Percentiles rank a stretch among this genome's conserved stretches.
phyloP scores from a whole-genome alignment of 345 rosid species.

The Brassica carinata region DNA sequence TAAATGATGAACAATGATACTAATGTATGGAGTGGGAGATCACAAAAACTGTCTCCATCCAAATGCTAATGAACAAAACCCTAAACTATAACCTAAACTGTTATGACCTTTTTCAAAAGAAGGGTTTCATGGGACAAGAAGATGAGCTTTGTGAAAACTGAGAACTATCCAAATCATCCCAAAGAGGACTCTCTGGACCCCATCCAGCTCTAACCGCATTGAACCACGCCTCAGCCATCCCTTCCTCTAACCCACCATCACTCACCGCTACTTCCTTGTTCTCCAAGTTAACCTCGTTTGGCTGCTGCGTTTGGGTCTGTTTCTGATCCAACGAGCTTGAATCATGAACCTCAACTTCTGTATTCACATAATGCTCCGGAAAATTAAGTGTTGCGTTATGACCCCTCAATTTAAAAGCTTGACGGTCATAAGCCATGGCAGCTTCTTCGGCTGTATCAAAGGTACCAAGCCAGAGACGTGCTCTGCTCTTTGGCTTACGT shows the following conservation, averaged over 20 bases:
- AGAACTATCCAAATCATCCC: conserved; percentile 86
- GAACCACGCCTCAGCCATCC: conserved; percentile 87
- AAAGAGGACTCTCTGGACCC: conserved; percentile 94
- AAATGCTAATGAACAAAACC: conserved; percentile 26
- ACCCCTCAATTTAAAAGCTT: conserved; percentile 87
- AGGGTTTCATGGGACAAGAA: conserved; percentile 59
- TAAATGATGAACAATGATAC: conserved; percentile 1
- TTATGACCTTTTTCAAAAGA: conserved; percentile 49
- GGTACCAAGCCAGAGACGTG: conserved; percentile 93
- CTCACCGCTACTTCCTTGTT: conserved; percentile 23
- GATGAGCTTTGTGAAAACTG: conserved; percentile 37
- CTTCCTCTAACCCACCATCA: conserved; percentile 42
- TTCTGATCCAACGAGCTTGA: conserved; percentile 3
- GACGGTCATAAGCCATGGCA: conserved; percentile 93
- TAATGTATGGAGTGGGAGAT: conserved; percentile 35
- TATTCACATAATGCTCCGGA: conserved; percentile 78
- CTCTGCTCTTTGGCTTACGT: conserved; percentile 89
- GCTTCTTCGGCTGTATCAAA: conserved; percentile 97
- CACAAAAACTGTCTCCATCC: conserved; percentile 42
- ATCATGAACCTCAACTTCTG: conserved; percentile 37
- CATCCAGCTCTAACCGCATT: conserved; percentile 83
- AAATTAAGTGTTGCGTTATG: conserved; percentile 94
- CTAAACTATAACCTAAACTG: conserved; percentile 25
- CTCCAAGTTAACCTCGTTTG: conserved; percentile 29
- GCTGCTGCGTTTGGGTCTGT: conserved; percentile 12